phyloP scores from a whole-genome alignment of 208 protist genomes.

The Phytomonas sp. region DNA sequence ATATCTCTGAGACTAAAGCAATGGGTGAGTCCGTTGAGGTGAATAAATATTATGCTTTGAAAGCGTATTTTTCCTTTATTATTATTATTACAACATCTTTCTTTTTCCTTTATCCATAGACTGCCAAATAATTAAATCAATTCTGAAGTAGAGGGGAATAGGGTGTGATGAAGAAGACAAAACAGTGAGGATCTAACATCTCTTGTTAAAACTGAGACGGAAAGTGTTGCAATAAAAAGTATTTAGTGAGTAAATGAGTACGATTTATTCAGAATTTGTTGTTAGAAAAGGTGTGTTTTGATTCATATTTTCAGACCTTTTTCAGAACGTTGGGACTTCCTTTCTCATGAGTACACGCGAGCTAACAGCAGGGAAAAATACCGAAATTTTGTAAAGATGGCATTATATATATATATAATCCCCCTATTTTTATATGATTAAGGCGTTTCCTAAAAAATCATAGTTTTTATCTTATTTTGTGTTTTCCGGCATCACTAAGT shows the following conservation, averaged over 20 bases:
- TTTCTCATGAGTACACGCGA: neutral
- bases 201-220: too few species aligned
- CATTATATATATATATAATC: constrained; percentile 5
- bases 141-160: neutral
- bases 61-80: constrained; percentile 5
- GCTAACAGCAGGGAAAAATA: constrained; percentile 4
- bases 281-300: neutral
- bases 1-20: constrained; percentile 30
- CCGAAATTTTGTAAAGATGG: neutral
- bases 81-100: constrained; percentile 1
- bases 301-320: neutral
- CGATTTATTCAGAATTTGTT: too few species aligned
- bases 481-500: neutral
- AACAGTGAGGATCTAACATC: too few species aligned
- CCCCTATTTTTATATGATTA: neutral
- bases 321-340: neutral
- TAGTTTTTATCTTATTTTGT: neutral
- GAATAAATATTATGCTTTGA: neutral
- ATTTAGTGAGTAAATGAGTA: too few species aligned
- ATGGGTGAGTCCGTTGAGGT: neutral
- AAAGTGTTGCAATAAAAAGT: too few species aligned
- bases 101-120: constrained; percentile 3
- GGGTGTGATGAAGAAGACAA: neutral
- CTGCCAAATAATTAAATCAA: neutral
- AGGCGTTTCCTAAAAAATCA: neutral